A percentile compares a stretch with the other conserved stretches of the same genome.
phyloP scores from a whole-genome alignment of 2,329 filamentous ascomycete species.

The Remersonia thermophila region DNA sequence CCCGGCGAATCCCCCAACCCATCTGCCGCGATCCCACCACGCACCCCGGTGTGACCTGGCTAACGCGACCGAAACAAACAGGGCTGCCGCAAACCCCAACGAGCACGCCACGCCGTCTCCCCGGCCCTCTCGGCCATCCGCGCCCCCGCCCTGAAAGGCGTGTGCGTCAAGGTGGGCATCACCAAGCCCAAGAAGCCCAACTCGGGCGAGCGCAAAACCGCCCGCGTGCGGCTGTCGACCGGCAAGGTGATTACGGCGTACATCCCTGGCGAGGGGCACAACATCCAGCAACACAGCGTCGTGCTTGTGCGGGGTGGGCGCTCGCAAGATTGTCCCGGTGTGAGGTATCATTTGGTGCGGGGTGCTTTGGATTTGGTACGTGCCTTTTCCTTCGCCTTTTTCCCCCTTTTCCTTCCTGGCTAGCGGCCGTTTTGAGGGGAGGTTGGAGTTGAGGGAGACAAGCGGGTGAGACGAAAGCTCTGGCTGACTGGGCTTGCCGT shows the following conservation, averaged over 20 bases:
- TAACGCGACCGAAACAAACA: constrained; percentile 19
- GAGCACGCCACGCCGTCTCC: constrained; percentile 74
- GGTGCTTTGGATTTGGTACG: constrained; percentile 86
- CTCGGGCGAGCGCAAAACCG: constrained; percentile 91
- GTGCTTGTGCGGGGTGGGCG: constrained; percentile 89
- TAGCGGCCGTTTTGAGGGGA: too few relatives aligned
- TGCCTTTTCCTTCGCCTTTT: constrained; percentile 18
- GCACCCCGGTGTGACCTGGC: too few relatives aligned
- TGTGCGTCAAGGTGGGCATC: constrained; percentile 87
- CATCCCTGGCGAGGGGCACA: constrained; percentile 95
- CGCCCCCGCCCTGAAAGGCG: constrained; percentile 81
- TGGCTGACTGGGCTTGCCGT: constrained; percentile 6
- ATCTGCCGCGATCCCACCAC: constrained; percentile 6
- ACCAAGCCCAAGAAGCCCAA: constrained; percentile 98
- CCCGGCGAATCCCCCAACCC: neutral
- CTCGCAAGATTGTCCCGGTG: constrained; percentile 95
- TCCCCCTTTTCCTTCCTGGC: too few relatives aligned
- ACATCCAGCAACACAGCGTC: constrained; percentile 97
- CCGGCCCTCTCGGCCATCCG: constrained; percentile 61
- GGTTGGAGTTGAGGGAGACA: neutral
- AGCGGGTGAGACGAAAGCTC: too few relatives aligned
- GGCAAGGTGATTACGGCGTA: constrained; percentile 84
- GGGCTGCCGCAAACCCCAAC: constrained; percentile 68
- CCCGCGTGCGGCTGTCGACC: constrained; percentile 76
- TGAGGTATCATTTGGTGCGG: constrained; percentile 86